Evolutionary conservation across 148 eudicot genomes (phyloP).

Genomic region (Talinum fruticosum): DNA sequence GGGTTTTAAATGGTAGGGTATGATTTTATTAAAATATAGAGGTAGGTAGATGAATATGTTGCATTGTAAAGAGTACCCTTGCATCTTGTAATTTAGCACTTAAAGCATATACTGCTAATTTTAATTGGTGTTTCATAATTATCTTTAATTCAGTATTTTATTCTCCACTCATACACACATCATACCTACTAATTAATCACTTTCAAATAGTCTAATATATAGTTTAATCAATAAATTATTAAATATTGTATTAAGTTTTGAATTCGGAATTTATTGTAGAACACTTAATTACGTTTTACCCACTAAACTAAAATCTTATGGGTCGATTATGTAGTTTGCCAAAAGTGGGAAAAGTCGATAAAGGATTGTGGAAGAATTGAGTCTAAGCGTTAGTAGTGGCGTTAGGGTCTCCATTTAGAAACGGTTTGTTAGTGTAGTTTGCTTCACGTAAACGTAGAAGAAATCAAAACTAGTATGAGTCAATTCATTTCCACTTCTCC

Average conservation of each 20-base stretch:
- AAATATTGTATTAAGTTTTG: too few relatives aligned
- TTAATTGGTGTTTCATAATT: too few relatives aligned
- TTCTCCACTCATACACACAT: too few relatives aligned
- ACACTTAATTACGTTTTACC: too few relatives aligned
- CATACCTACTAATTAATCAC: too few relatives aligned
- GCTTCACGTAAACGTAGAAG: not conserved
- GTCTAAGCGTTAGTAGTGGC: not conserved
- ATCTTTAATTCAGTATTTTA: too few relatives aligned
- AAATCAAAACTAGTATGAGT: not conserved
- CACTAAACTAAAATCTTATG: too few relatives aligned
- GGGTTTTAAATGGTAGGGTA: not conserved
- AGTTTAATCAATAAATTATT: too few relatives aligned
- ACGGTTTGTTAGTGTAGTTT: not conserved
- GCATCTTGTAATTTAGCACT: not conserved
- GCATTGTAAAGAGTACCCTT: not conserved
- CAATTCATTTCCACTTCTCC: not conserved
- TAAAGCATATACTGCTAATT: not conserved
- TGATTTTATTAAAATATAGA: not conserved
- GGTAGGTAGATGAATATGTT: not conserved
- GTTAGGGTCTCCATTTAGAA: not conserved
- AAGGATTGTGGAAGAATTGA: not conserved
- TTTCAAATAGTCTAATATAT: too few relatives aligned
- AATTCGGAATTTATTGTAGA: too few relatives aligned
- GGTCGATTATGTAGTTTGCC: too few relatives aligned
- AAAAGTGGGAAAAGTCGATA: too few relatives aligned